A percentile compares a stretch with the other conserved stretches of the same genome.
phyloP scores from a whole-genome alignment of 371 early-diverging fungal species.

The Mucor piriformis region DNA sequence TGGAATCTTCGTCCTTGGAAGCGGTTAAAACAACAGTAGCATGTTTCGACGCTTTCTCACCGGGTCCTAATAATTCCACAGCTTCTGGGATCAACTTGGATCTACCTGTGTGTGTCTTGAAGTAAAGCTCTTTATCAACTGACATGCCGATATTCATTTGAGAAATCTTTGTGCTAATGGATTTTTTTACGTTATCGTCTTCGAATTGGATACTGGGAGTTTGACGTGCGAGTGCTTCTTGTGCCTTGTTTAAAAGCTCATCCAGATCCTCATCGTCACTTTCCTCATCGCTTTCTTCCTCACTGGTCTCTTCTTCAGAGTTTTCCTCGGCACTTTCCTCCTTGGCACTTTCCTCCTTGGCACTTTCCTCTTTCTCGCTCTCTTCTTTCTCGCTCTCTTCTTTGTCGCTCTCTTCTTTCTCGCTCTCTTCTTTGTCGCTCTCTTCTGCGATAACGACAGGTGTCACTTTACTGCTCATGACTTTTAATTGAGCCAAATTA shows the following conservation, averaged over 20 bases:
- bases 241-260: constrained; percentile 51
- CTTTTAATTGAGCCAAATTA: constrained; percentile 7
- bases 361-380: neutral
- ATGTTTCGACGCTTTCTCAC: constrained; percentile 19
- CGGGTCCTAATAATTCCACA: constrained; percentile 22
- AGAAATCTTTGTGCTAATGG: constrained; percentile 29
- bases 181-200: neutral
- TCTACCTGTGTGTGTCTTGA: constrained; percentile 19
- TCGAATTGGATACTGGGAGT: constrained; percentile 23
- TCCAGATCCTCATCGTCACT: constrained; percentile 46
- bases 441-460: neutral
- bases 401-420: neutral
- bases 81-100: constrained; percentile 25
- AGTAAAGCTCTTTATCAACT: constrained; percentile 33
- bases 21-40: constrained; percentile 25
- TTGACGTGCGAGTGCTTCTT: constrained; percentile 42
- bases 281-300: constrained; percentile 10
- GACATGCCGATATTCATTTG: constrained; percentile 46
- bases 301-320: constrained; percentile 4
- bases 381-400: neutral
- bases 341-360: neutral
- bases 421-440: neutral
- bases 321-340: neutral
- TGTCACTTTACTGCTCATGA: neutral
- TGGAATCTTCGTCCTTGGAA: constrained; percentile 20